Base-by-base conservation (phyloP, 495 filamentous ascomycete genomes). In the Lasiosphaeria hispida region DNA sequence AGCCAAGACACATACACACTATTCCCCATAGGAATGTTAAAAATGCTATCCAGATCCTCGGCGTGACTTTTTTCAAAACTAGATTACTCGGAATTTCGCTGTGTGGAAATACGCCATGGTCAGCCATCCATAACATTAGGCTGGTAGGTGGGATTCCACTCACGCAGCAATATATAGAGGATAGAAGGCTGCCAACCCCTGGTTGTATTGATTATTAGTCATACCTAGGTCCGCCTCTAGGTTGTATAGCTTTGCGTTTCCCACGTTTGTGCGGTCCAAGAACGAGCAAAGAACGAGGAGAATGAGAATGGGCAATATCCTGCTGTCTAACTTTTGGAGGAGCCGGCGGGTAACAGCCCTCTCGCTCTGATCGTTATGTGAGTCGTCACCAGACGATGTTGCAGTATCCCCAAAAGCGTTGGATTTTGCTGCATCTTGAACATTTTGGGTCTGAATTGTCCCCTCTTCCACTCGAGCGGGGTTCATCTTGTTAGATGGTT, bases 61-160 rank as follows among this genome's bases (percentile, higher is more conserved):
- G 88, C 0, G 79, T 75, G 11, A 89, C 66, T 45, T 78, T 79
- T 70, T 96, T 96, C 41, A 97, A 81, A 19, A 96, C 74, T 40
- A 97, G 64, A 66, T 97, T 96, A 39, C 89, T 92, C 42, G 90
- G 71, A 0, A 91, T 86, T 75, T 96, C 92, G 64, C 87, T 44
- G 37, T 73, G 62, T 13, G 9, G 40, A 40, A 37, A 19, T 40
- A 33, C 23, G 5, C 2, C 23, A 30, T 2, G 5, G 23, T 30
- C 23, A 30, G 23, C 2, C 5, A 30, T 30, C 5, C 23, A 30
- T 30, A 30, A 30, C 23, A 30, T 2, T 30, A 5, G 5, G 5
- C 23, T 30, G 23, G 15, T n/a, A 52, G 40, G 64, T 2, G 13
- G 30, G 47, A 33, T 89, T 61, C 34, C 89, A 85, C 57, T 30